Base-by-base conservation (phyloP, 2,329 filamentous ascomycete species). In the Tolypocladium pustulatum region DNA sequence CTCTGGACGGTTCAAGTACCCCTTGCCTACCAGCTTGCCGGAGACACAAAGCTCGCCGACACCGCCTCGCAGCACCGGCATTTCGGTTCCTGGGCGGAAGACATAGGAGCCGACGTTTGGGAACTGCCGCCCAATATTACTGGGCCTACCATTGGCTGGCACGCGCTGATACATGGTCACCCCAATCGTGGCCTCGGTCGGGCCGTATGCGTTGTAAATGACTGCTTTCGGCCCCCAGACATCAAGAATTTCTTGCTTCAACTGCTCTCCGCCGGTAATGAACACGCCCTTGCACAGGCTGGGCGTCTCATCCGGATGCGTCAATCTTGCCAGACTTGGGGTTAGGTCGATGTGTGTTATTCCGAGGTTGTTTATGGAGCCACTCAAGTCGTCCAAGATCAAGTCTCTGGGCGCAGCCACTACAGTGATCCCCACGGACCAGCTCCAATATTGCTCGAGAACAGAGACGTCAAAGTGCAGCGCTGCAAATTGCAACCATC, bases 381-480 rank as follows among this genome's bases (percentile, higher is more conserved):
- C 82, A 1, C 88, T 80, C 20, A 97, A 77, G 65, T 97, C 90
- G 65, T 94, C 90, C 38, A 97, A 86, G 1, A 97, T 87, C 1
- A 96, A 69, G 68, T 97, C 91, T 63, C 90, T 83, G 0, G 90
- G 89, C 8, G 90, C 91, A 2, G 89, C 86, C 2, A 93, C 88
- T 0, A 97, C 81, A 4, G 88, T 87, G 32, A 97, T 91, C 1
- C 91, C 91, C 0, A 94, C 89, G 34, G 88, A 91, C 92, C 92
- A 97, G 59, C 87, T 94, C 91, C 91, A 97, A 70, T 93, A 97
- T 67, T 96, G 92, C 68, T 97, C 92, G 0, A 97, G 79, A 0
- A 97, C 89, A 1, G 90, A 94, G 4, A 97, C 92, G 66, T 97
- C 93, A 61, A 97, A 97, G 71, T 96, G 93, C 59, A 96, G 90